Evolutionary conservation across 2,329 filamentous ascomycete species (phyloP).

Genomic region (Colletotrichum trifolii): DNA sequence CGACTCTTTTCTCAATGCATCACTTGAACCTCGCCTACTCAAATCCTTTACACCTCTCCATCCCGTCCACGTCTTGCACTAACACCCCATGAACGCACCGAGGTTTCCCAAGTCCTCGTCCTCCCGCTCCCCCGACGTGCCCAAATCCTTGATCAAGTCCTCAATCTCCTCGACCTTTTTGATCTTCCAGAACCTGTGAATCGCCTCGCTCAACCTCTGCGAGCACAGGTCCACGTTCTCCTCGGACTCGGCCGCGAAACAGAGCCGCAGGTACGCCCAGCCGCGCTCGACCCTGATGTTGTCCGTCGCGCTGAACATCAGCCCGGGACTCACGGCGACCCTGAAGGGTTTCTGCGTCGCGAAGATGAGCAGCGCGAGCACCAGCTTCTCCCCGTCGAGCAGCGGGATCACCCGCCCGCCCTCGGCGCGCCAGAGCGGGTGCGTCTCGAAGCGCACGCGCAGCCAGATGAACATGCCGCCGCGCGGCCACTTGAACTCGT

Average conservation of each 20-base stretch:
- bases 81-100: conserved; percentile 39
- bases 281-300: conserved; percentile 67
- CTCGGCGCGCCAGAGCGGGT: conserved; percentile 70
- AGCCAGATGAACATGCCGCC: conserved; percentile 96
- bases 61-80: background rate
- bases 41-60: background rate
- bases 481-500: conserved; percentile 81
- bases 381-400: conserved; percentile 66
- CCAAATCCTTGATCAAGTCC: conserved; percentile 60
- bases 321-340: conserved; percentile 77
- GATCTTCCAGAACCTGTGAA: conserved; percentile 81
- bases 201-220: conserved; percentile 73
- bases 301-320: conserved; percentile 77
- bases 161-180: conserved; percentile 75
- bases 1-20: background rate
- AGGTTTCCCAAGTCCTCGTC: conserved; percentile 44
- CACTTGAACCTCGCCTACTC: background rate
- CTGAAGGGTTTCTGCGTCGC: conserved; percentile 76
- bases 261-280: conserved; percentile 81
- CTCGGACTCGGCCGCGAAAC: conserved; percentile 85
- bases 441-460: conserved; percentile 74
- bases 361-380: conserved; percentile 76
- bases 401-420: conserved; percentile 48
- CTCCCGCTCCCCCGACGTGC: conserved; percentile 33
- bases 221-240: conserved; percentile 73